Evolutionary conservation across 345 rosid genomes (phyloP).

Genomic region (Boechera divaricarpa): DNA sequence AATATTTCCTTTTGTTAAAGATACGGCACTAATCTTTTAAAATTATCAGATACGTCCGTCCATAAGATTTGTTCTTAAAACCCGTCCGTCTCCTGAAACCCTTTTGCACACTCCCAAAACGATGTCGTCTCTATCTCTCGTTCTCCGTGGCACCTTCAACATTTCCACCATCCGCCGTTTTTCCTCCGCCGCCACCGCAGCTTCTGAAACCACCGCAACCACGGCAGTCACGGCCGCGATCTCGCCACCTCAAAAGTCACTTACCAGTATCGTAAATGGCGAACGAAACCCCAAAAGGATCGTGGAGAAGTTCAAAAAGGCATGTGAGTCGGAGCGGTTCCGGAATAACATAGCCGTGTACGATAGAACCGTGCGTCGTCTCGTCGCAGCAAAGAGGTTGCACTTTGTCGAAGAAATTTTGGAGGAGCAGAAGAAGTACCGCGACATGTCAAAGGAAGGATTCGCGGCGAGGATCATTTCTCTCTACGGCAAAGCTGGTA

Average conservation of each 20-base stretch:
- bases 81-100: conserved; percentile 6
- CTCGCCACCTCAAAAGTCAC: conserved; percentile 35
- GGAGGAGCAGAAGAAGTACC: conserved; percentile 71
- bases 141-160: conserved; percentile 48
- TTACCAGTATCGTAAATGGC: conserved; percentile 41
- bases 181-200: conserved; percentile 36
- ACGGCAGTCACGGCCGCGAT: conserved; percentile 9
- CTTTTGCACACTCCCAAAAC: neutral
- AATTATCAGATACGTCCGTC: conserved; percentile 4
- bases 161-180: conserved; percentile 40
- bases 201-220: neutral
- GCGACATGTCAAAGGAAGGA: conserved; percentile 60
- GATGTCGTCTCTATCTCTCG: conserved; percentile 51
- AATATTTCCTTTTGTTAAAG: neutral
- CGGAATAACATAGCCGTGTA: conserved; percentile 60
- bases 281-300: conserved; percentile 63
- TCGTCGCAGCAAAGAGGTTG: conserved; percentile 53
- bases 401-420: conserved; percentile 60
- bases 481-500: conserved; percentile 59
- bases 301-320: conserved; percentile 65
- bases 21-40: neutral
- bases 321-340: conserved; percentile 60
- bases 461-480: conserved; percentile 59
- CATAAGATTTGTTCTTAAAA: neutral
- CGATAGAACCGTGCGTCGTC: conserved; percentile 63